These are phyloP conservation scores for Apiospora kogelbergensis DNA, from an alignment of 2,329 filamentous ascomycete species.

Conservation along the genomic window DNA sequence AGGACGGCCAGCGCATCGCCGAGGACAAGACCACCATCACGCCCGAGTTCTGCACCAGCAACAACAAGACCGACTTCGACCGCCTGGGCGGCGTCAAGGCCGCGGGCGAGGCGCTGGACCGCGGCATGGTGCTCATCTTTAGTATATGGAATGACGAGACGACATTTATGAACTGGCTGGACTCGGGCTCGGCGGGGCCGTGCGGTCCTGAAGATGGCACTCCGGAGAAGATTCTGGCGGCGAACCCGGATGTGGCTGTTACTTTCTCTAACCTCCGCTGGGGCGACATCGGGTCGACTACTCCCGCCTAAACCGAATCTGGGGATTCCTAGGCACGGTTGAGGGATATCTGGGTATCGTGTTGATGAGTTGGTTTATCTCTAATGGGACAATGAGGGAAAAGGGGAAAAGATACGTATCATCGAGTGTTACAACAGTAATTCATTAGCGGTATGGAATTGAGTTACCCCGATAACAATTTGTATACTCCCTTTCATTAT, in stretches of 20 bases:
- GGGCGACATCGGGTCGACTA: conserved; percentile 54
- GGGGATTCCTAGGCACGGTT: too few relatives aligned
- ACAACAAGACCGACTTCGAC: background rate
- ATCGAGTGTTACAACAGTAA: too few relatives aligned
- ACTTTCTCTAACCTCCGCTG: conserved; percentile 61
- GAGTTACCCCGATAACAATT: too few relatives aligned
- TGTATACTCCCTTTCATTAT: too few relatives aligned
- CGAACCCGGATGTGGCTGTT: conserved; percentile 48
- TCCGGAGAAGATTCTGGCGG: conserved; percentile 48
- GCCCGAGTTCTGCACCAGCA: conserved; percentile 53
- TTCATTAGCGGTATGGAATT: too few relatives aligned
- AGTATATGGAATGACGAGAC: conserved; percentile 63
- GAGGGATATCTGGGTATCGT: too few relatives aligned
- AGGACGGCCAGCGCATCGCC: background rate
- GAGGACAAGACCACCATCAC: conserved; percentile 44
- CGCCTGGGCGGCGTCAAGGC: conserved; percentile 55
- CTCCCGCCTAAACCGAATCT: background rate
- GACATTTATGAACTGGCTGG: conserved; percentile 71
- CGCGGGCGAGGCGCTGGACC: conserved; percentile 49
- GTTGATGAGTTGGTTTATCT: too few relatives aligned
- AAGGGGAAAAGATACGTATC: too few relatives aligned
- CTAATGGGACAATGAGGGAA: too few relatives aligned
- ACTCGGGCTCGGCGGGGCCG: conserved; percentile 52
- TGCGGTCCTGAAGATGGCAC: conserved; percentile 53
- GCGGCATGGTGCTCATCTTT: conserved; percentile 48